Base-by-base conservation (phyloP, 345 rosid species). In the Salix exigua region DNA sequence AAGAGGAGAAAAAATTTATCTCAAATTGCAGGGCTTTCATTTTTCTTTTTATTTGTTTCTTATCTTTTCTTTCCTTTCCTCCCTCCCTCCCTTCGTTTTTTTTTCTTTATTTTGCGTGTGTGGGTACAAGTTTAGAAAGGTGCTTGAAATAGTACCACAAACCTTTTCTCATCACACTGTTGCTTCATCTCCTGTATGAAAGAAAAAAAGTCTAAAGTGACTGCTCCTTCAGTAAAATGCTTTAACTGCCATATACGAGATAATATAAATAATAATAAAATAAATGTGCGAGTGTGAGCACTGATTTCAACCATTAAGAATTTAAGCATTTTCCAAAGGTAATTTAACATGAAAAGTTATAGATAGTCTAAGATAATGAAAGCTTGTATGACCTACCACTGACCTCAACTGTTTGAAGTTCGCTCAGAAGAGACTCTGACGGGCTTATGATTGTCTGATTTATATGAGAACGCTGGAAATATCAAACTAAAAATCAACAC, bases 141-240 rank as follows among this genome's bases (percentile, higher is more conserved):
- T 35, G n/a, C 63, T 38, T 17, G 21, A 30, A 65, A 60, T 61
- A 77, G 74, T 80, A 64, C 30, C 58, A 77, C 83, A 25, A 63
- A 93, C 99, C 98, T 91, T 89, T 94, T 96, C 82, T 90, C 97
- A 66, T 96, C 93, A 38, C 99, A 96, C 75, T 90, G 97, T 58
- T 84, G 89, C 87, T 96, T 96, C 99, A 96, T 96, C 79, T 94
- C 99, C 99, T 96, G 91, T 75, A 84, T 60, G 67, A 68, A 44
- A 9, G 46, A 65, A 76, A 68, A 31, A 46, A 80, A 66, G 73
- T 37, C 51, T 48, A 64, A 63, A 31, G 50, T 30, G 8, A 77
- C 51, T 5, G 70, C 60, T 26, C 46, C 71, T 73, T 66, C 10
- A 70, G 62, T 44, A 48, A 74, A 74, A 70, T 50, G 66, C 51